Base-by-base conservation (phyloP, 1,139 yeast species). In the Wickerhamiella infanticola region DNA sequence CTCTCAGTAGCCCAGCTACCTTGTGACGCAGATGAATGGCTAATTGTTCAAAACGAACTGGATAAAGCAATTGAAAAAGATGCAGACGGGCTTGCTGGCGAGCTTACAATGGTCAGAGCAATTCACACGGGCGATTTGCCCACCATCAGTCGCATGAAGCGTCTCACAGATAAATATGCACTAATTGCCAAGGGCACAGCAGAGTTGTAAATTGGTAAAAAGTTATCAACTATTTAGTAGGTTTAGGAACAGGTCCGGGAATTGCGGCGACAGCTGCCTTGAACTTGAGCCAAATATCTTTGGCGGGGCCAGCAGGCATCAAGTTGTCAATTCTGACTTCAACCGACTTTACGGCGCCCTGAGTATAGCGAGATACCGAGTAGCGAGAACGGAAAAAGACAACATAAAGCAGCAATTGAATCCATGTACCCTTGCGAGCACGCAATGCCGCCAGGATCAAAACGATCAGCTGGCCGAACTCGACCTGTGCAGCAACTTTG, bases 361-460 rank as follows among this genome's bases (percentile, higher is more conserved):
- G 78, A 50, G 86, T 81, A 66, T 78, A 79, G 40, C 76, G 69
- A 6, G 93, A 81, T 56, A 76, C 79, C 60, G 84, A 94, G 60
- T 70, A 83, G 63, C 95, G 75, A 50, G 81, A 65, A 65, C 83
- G 83, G 62, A 85, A 70, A 64, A 88, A 88, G 24, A 77, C 51
- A 31, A 75, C 59, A 63, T 81, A 85, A 39, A 74, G 63, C 26
- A 72, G 53, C 41, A 82, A 69, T 18, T 79, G 74, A 47, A 77
- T 56, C 69, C 83, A 71, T 37, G 88, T 78, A 56, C 78, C 75
- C 55, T 66, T 69, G 60, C 78, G 71, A 67, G 79, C 79, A n/a
- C 79, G 60, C 41, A 85, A 44, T 31, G 82, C 74, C 54, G 76
- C 69, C 46, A 76, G 43, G 9, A 75, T 49, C 38, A 62, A 47